Evolutionary conservation across 441 rosid species (phyloP), one percentile per base, ranked within the genome.

Genomic region (Arabidopsis lyrata): DNA sequence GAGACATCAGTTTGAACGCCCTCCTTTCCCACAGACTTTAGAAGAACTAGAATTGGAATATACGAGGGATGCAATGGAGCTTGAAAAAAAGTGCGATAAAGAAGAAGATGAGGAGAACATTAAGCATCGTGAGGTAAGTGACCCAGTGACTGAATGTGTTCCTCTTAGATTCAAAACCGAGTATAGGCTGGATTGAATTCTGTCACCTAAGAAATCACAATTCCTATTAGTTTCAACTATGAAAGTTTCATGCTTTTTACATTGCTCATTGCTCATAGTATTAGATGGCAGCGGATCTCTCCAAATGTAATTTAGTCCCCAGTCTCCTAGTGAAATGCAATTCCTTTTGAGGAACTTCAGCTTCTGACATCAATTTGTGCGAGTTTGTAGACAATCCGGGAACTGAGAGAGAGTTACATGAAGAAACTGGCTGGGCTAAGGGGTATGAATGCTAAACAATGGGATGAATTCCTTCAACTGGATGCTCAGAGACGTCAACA

Each of bases 101-200:
- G 97, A 92, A 84, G 98, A 89, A 86, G 97, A 91, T 57, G 98
- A 88, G 74, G 98, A 95, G 82, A 95, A 89, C 84, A 85, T 66
- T 83, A 95, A 89, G 81, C 98, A 95, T 75, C 90, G 96, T 11
- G 97, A 92, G 96, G 99, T 95, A 92, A 78, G 83, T 76, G 72
- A 78, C 62, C 63, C 74, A 62, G 78, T 63, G 75, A 78, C 78
- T 55, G 72, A 50, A 45, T 72, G 61, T 66, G 59, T 47, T 67
- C 66, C 10, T 36, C 20, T 35, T 72, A 66, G 66, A 66, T 72
- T 42, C 39, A 27, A 42, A n/a, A 52, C 63, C 64, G 36, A 64
- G 49, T 77, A 42, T 69, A 44, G 29, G 54, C 42, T 55, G 38
- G 29, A 16, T 67, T 68, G 15, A 57, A 54, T 74, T 24, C 44